Base-by-base conservation (phyloP, 2,329 filamentous ascomycete genomes). In the Hypoxylon sp. region DNA sequence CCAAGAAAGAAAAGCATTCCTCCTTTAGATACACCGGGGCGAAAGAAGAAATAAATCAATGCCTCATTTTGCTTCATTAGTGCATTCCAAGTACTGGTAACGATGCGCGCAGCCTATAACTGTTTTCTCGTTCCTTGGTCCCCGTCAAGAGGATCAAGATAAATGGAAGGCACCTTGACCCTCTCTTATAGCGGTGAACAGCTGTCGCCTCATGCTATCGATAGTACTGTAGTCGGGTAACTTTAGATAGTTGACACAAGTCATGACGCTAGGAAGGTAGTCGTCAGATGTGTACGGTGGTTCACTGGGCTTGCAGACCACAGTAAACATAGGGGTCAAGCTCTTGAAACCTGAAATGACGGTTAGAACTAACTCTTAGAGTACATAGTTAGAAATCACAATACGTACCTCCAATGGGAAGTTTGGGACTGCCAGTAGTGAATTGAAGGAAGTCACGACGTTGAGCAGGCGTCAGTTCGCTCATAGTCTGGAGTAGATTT, bases 191-290 rank as follows among this genome's bases (percentile, higher is more conserved):
- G 94, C 95, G 59, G 87, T 88, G 59, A 83, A 85, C 44, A 99
- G 79, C 70, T 90, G 90, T 69, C 88, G 82, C 66, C 82, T 87
- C 73, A 99, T 84, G 41, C 88, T 80, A 1, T 90, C 83, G 56
- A 96, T 75, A 62, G 77, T 85, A 61, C 86, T 93, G 73, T 99
- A 99, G 72, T 99, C 91, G 13, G 94, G 94, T 67, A 99, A 81
- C 75, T 99, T 99, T 65, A 99, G 84, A 70, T 99, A 99, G 73
- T 99, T 99, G 73, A 96, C 94, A 71, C 95, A 99, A 7, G 95
- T 99, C 95, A 99, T 99, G 70, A 99, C 95, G 69, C 92, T 97
- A 8, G 95, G 94, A n/a, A 99, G 81, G 67, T 97, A 99, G 75
- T 99, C 94, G 67, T 99, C 94, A 3, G 93, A 93, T 3, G 87